Evolutionary conservation across 371 early-diverging fungal genomes (phyloP).

Genomic region (Rhizopus microsporus): DNA sequence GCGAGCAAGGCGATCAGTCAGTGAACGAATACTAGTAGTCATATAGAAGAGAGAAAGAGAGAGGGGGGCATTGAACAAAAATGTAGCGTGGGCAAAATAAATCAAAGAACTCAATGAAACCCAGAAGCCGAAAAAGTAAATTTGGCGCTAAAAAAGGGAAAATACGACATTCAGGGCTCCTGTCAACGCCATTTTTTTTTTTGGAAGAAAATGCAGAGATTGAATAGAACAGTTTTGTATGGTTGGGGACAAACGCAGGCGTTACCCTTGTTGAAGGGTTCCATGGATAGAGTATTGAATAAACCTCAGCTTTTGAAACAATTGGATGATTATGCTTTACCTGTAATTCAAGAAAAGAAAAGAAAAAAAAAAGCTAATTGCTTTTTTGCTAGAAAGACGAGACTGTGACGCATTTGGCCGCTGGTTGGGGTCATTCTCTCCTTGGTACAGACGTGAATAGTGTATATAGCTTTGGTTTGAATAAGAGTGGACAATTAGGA

Average conservation of each 20-base stretch:
- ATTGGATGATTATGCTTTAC: slow-evolving; percentile 40
- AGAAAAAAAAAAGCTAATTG: background rate
- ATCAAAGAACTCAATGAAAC: background rate
- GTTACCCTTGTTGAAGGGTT: slow-evolving; percentile 30
- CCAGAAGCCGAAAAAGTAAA: background rate
- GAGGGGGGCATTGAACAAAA: background rate
- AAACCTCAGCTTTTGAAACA: slow-evolving; percentile 27
- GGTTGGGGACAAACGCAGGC: slow-evolving; percentile 49
- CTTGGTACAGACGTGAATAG: slow-evolving; percentile 20
- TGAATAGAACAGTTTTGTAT: slow-evolving; percentile 21
- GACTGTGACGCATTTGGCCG: slow-evolving; percentile 31
- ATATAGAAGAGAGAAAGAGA: slow-evolving; percentile 1
- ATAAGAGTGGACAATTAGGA: slow-evolving; percentile 45
- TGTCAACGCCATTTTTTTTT: no score
- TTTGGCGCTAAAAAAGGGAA: no score
- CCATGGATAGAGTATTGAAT: slow-evolving; percentile 19
- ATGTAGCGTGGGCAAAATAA: background rate
- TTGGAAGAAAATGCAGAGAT: no score
- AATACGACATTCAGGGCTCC: no score
- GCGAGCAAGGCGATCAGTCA: slow-evolving; percentile 42
- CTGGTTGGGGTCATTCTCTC: slow-evolving; percentile 53
- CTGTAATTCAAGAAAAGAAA: slow-evolving; percentile 17
- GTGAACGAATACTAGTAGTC: slow-evolving; percentile 34
- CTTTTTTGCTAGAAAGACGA: slow-evolving; percentile 15
- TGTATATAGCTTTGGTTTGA: slow-evolving; percentile 45